These are phyloP conservation scores for Trebouxia sp. DNA, from an alignment of 139 green algal species.

Conservation along the genomic window DNA sequence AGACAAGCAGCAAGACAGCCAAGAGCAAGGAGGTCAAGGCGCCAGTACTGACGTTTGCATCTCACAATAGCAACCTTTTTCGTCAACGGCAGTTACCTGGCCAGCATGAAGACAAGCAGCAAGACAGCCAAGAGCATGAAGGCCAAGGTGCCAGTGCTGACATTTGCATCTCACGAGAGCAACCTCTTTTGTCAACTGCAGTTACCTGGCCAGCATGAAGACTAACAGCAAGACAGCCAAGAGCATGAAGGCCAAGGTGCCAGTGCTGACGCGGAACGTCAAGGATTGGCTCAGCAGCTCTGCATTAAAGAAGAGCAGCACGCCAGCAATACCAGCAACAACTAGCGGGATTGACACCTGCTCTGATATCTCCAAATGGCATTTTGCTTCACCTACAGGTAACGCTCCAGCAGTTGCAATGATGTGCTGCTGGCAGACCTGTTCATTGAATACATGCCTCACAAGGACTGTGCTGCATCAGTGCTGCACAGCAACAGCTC, in stretches of 20 bases:
- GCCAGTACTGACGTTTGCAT: conserved; percentile 49
- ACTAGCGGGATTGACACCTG: background rate
- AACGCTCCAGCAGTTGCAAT: background rate
- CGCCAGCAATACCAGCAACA: background rate
- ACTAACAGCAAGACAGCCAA: conserved; percentile 50
- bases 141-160: conserved; percentile 44
- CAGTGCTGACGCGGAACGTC: conserved; percentile 47
- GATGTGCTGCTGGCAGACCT: background rate
- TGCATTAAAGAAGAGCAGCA: conserved; percentile 33
- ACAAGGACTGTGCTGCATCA: too few relatives aligned
- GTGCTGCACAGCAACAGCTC: too few relatives aligned
- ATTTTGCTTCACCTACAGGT: background rate
- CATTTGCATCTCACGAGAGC: too few relatives aligned
- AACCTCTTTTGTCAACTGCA: too few relatives aligned
- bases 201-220: conserved; percentile 44
- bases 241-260: conserved; percentile 46
- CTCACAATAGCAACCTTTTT: too few relatives aligned
- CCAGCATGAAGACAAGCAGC: conserved; percentile 50
- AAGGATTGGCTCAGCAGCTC: conserved; percentile 28
- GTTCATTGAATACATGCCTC: too few relatives aligned
- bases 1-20: conserved; percentile 50
- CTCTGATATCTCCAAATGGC: conserved; percentile 4
- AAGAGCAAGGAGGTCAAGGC: conserved; percentile 44
- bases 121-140: conserved; percentile 48
- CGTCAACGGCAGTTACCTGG: too few relatives aligned